Evolutionary conservation across 345 rosid genomes (phyloP).

Genomic region (Moricandia moricandioides): DNA sequence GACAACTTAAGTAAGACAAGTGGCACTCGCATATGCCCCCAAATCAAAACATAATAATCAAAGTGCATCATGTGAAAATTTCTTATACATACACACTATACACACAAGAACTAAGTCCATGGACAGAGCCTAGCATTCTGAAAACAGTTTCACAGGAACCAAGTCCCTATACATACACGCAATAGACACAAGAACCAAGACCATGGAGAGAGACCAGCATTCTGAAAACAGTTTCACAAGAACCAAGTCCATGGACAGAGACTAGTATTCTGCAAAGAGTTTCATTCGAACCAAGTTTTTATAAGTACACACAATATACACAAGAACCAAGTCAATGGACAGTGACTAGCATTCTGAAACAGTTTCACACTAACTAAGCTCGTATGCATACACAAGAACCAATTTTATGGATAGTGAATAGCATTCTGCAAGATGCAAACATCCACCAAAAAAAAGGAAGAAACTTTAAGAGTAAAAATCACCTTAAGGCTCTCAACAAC

Average conservation of each 20-base stretch:
- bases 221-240: not conserved
- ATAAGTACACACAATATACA: not conserved
- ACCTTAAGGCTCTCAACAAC: slow-evolving; percentile 99
- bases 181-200: not conserved
- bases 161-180: not conserved
- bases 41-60: not conserved
- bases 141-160: not conserved
- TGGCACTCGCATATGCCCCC: not conserved
- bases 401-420: not conserved
- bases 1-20: not conserved
- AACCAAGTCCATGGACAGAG: not conserved
- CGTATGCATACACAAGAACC: not conserved
- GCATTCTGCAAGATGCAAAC: not conserved
- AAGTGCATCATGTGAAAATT: not conserved
- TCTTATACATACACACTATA: not conserved
- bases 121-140: not conserved
- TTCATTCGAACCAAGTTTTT: not conserved
- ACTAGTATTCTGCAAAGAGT: not conserved
- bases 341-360: not conserved
- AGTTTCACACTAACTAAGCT: not conserved
- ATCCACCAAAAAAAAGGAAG: not conserved
- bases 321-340: not conserved
- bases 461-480: not conserved
- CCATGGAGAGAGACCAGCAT: not conserved
- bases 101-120: not conserved